phyloP scores from a whole-genome alignment of 768 basidiomycete species.

The Termitomyces heimii region DNA sequence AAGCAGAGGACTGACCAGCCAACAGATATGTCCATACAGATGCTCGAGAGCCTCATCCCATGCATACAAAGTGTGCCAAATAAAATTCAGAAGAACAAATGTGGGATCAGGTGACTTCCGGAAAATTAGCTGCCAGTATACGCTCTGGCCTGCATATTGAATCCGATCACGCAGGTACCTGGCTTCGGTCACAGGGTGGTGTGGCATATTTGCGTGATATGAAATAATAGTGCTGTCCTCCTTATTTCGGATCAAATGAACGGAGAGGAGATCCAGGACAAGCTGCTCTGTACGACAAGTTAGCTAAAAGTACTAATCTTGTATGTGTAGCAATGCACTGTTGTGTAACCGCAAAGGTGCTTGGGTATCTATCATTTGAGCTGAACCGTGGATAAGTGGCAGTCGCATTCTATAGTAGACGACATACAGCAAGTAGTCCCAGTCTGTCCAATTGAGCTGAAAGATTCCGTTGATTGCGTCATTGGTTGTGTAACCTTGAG shows the following conservation, averaged over 20 bases:
- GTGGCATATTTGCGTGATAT: constrained; percentile 33
- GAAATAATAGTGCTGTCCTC: constrained; percentile 45
- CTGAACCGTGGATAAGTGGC: constrained; percentile 9
- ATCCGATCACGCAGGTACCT: constrained; percentile 39
- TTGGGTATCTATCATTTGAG: constrained; percentile 32
- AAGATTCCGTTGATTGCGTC: background rate
- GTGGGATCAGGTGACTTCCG: constrained; percentile 17
- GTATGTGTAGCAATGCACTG: constrained; percentile 13
- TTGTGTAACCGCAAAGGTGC: constrained; percentile 30
- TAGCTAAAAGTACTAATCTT: background rate
- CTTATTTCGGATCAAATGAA: constrained; percentile 40
- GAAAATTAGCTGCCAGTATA: constrained; percentile 22
- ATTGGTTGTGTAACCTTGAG: constrained; percentile 34
- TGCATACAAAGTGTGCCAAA: constrained; percentile 21
- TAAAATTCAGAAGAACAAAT: constrained; percentile 18
- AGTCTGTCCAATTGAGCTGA: background rate
- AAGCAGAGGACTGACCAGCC: constrained; percentile 10
- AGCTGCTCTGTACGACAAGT: constrained; percentile 20
- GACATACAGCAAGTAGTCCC: constrained; percentile 10
- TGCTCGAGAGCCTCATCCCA: constrained; percentile 22
- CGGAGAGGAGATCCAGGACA: constrained; percentile 39
- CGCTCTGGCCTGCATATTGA: constrained; percentile 33
- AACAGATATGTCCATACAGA: constrained; percentile 18
- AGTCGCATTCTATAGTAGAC: background rate
- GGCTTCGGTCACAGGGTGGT: constrained; percentile 34